Evolutionary conservation across 2,329 filamentous ascomycete genomes (phyloP).

Genomic region (Cucurbitaria berberidis): DNA sequence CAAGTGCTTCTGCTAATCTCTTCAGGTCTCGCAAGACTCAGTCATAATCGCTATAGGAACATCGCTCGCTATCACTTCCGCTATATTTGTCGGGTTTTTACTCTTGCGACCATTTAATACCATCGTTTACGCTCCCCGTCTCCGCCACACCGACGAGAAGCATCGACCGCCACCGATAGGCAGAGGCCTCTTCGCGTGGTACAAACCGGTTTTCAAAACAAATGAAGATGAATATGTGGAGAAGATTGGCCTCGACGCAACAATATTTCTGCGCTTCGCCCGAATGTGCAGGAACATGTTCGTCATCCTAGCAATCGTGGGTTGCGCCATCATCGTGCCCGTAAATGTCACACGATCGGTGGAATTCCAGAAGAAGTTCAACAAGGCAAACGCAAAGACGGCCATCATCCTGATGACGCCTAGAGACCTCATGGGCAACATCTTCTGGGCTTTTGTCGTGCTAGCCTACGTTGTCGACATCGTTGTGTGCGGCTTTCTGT

Average conservation of each 20-base stretch:
- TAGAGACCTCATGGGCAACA: constrained; percentile 56
- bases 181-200: constrained; percentile 87
- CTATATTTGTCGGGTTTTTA: constrained; percentile 82
- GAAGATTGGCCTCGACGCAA: constrained; percentile 89
- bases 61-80: constrained; percentile 75
- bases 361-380: constrained; percentile 16
- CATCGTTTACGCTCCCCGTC: constrained; percentile 90
- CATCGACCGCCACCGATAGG: constrained; percentile 87
- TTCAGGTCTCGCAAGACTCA: constrained; percentile 64
- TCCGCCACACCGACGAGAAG: constrained; percentile 89
- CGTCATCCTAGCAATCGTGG: constrained; percentile 71
- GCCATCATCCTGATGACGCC: constrained; percentile 43
- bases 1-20: constrained; percentile 17
- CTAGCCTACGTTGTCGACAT: constrained; percentile 71
- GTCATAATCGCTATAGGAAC: constrained; percentile 80
- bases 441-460: constrained; percentile 66
- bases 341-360: constrained; percentile 65
- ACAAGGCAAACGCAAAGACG: constrained; percentile 6
- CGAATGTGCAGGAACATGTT: constrained; percentile 95
- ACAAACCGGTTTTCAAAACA: constrained; percentile 76
- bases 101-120: constrained; percentile 89
- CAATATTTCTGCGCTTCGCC: constrained; percentile 85
- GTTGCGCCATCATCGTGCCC: constrained; percentile 79
- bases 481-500: constrained; percentile 81
- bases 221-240: constrained; percentile 78